Conservation (phyloP, 768 basidiomycete genomes). For the Tulasnella sp. region DNA sequence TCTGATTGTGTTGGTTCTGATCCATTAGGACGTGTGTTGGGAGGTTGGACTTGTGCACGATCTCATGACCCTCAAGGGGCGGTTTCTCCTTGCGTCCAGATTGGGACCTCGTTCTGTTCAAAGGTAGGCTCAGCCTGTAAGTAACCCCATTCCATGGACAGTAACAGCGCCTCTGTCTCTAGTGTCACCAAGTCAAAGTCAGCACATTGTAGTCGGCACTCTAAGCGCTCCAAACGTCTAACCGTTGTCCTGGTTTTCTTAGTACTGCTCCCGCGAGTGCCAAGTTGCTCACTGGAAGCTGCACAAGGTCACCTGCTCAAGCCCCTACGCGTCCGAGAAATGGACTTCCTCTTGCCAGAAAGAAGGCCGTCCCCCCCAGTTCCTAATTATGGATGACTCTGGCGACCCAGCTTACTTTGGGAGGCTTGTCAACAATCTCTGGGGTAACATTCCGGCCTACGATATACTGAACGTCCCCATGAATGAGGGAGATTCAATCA, state of each 20-base stretch:
- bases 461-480: slow-evolving; percentile 36
- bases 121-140: neutral
- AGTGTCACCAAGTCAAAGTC: slow-evolving; percentile 9
- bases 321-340: slow-evolving; percentile 27
- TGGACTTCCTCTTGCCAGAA: neutral
- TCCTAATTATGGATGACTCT: neutral
- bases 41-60: neutral
- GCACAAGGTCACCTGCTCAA: slow-evolving; percentile 40
- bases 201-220: neutral
- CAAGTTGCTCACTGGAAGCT: slow-evolving; percentile 42
- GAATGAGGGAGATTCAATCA: slow-evolving; percentile 28
- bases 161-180: neutral
- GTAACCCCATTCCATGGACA: neutral
- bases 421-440: slow-evolving; percentile 24
- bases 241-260: neutral
- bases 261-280: slow-evolving; percentile 37
- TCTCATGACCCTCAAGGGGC: neutral
- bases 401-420: neutral
- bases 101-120: neutral
- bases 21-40: neutral
- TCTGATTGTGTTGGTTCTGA: neutral
- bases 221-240: neutral
- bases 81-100: neutral
- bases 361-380: neutral
- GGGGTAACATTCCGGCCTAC: slow-evolving; percentile 40